Conservation (phyloP, 805 yeast species). For the Myxozyma mucilagina region DNA sequence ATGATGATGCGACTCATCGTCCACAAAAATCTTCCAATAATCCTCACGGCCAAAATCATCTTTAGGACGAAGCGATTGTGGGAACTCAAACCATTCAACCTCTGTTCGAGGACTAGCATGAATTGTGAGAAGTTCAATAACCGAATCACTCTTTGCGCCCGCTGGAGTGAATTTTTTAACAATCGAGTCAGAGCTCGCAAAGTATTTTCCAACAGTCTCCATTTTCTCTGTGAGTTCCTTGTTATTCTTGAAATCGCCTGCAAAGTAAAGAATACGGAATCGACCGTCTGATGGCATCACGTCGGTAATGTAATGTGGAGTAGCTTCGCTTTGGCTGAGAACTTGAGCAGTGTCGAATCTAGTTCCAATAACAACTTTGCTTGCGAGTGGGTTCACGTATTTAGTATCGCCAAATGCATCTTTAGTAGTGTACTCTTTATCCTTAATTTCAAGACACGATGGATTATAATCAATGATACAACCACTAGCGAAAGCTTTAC, state of each 20-base stretch:
- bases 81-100: slow-evolving; percentile 39
- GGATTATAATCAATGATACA: slow-evolving; percentile 38
- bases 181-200: slow-evolving; percentile 12
- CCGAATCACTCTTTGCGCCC: slow-evolving; percentile 36
- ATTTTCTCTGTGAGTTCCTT: not conserved
- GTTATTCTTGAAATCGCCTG: slow-evolving; percentile 35
- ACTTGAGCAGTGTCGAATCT: slow-evolving; percentile 37
- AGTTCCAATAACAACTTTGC: slow-evolving; percentile 37
- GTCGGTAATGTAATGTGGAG: slow-evolving; percentile 36
- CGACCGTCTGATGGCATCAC: slow-evolving; percentile 40
- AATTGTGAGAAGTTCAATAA: slow-evolving; percentile 38
- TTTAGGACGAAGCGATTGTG: slow-evolving; percentile 30
- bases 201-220: slow-evolving; percentile 17
- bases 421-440: slow-evolving; percentile 16
- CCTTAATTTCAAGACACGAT: slow-evolving; percentile 26
- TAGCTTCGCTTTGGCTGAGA: slow-evolving; percentile 37
- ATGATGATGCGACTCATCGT: slow-evolving; percentile 38
- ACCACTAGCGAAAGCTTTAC: slow-evolving; percentile 41
- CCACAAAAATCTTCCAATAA: slow-evolving; percentile 39
- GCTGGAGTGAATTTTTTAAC: slow-evolving; percentile 37
- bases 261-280: slow-evolving; percentile 39
- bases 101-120: slow-evolving; percentile 34
- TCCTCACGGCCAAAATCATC: slow-evolving; percentile 34
- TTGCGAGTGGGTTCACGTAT: slow-evolving; percentile 29
- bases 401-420: slow-evolving; percentile 5